These are phyloP conservation scores for Fusarium secorum DNA, from an alignment of 2,329 filamentous ascomycete species.

Conservation along the genomic window DNA sequence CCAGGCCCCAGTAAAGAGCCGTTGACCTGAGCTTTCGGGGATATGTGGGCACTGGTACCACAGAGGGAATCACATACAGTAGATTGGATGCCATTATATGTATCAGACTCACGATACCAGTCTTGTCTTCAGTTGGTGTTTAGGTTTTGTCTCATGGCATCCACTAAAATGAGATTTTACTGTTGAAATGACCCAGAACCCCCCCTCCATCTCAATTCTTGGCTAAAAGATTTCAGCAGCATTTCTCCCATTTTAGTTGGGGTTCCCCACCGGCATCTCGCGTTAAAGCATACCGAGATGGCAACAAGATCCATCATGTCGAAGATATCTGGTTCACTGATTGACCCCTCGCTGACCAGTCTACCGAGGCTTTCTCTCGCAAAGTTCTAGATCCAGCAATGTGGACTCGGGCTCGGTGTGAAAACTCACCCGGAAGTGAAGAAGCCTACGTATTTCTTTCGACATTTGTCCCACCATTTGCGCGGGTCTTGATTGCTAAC, in stretches of 20 bases:
- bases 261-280: conserved; percentile 37
- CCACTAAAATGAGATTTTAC: background rate
- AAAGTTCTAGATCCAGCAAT: conserved; percentile 1
- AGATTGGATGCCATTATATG: background rate
- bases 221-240: background rate
- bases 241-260: conserved; percentile 1
- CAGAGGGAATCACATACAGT: background rate
- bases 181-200: background rate
- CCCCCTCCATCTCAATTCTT: background rate
- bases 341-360: conserved; percentile 7
- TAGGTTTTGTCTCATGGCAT: background rate
- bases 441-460: background rate
- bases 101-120: conserved; percentile 1
- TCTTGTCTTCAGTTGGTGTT: background rate
- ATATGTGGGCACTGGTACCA: conserved; percentile 21
- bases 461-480: conserved; percentile 25
- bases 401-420: conserved; percentile 10
- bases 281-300: conserved; percentile 38
- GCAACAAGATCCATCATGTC: conserved; percentile 3
- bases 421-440: background rate
- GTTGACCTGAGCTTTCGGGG: conserved; percentile 23
- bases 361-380: background rate
- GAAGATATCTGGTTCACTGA: conserved; percentile 9
- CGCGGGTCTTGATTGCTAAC: conserved; percentile 31
- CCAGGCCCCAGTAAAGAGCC: conserved; percentile 14